Base-by-base conservation (phyloP, 2,329 filamentous ascomycete genomes). In the Cladophialophora carrionii region DNA sequence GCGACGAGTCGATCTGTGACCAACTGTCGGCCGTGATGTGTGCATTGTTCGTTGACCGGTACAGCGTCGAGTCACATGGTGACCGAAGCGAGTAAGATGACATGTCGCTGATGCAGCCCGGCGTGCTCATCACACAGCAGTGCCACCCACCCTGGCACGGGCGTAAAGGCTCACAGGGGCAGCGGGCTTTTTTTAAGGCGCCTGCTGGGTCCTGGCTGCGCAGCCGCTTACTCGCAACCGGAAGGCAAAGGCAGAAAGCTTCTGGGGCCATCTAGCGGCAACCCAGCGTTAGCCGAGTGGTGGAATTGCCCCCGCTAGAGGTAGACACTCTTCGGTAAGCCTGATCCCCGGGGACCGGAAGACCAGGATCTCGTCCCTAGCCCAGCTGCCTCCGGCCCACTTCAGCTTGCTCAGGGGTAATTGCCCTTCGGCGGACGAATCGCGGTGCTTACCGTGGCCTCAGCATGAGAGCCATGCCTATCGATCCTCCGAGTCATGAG, bases 321-420 rank as follows among this genome's bases (percentile, higher is more conserved):
- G 31, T 29, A 60, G 22, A 63, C 49, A 49, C 64, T 65, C 62
- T 54, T 69, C 67, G 67, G 67, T 63, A 69, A 67, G 62, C 64
- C 63, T 48, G 26, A n/a, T 61, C 64, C 67, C 66, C 66, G 62
- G 52, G 59, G 43, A 56, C 61, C 68, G 68, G 68, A 68, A 64
- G 64, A 65, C 66, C 62, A 64, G 68, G 68, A 58, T 66, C 17
- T 20, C 29, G 31, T 68, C 65, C 68, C 66, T 69, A 68, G 67
- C 22, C 24, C 34, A 20, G 26, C 20, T 60, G 29, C 31, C 17
- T 41, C 48, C 10, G 56, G 48, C 9, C 48, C 58, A 65, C 68
- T 63, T 61, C 20, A 41, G 52, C 51, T 58, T 48, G 64, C 52
- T 67, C 66, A 68, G 66, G 68, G 66, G 66, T 62, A 65, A 62